These are phyloP conservation scores for Pythium myriotylum DNA, from an alignment of 352 stramenopile species.

Conservation along the genomic window DNA sequence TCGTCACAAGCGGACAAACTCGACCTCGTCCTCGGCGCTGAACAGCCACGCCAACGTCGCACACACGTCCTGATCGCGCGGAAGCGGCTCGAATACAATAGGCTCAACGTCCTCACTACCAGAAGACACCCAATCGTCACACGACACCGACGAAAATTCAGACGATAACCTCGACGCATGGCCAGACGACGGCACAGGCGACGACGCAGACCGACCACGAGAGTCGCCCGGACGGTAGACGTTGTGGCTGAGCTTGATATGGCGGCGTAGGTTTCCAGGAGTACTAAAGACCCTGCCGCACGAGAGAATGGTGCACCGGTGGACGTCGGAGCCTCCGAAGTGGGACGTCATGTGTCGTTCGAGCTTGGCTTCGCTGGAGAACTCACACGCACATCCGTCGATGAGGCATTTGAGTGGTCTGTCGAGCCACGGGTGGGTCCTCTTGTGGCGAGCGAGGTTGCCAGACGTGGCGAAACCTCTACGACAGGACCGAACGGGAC, in stretches of 20 bases:
- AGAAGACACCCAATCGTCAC: no score
- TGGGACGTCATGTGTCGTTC: conserved; percentile 10
- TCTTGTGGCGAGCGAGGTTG: conserved; percentile 55
- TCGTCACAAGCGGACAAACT: no score
- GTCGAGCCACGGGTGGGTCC: conserved; percentile 51
- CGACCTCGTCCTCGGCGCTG: neutral
- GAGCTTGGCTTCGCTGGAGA: conserved; percentile 21
- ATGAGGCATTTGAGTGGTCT: conserved; percentile 12
- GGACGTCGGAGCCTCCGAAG: neutral
- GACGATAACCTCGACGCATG: no score
- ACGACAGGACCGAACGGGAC: conserved; percentile 52
- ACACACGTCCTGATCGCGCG: neutral
- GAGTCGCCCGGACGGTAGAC: no score
- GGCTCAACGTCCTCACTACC: no score
- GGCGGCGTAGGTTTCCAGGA: neutral
- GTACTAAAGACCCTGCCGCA: neutral
- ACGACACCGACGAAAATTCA: no score
- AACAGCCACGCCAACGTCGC: neutral
- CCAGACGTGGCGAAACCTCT: conserved; percentile 60
- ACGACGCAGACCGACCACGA: no score
- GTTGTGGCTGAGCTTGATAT: neutral
- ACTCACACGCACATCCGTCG: conserved; percentile 11
- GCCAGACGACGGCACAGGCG: no score
- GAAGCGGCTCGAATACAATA: neutral
- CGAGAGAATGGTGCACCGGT: neutral